phyloP scores from a whole-genome alignment of 2,329 filamentous ascomycete species.

The Furcasterigmium sp. region DNA sequence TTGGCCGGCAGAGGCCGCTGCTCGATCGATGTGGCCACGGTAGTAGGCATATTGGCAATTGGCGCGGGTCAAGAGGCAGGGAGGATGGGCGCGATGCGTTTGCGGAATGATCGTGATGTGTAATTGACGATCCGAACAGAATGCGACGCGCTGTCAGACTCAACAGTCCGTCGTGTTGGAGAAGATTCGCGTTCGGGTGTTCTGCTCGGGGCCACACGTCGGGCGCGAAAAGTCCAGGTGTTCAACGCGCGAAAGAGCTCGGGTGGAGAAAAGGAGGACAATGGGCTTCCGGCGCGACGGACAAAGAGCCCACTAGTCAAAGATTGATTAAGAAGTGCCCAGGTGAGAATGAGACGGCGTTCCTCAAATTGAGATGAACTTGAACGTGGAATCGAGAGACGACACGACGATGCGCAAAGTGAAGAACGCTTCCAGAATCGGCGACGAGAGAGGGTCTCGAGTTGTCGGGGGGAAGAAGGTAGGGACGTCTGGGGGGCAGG shows the following conservation, averaged over 20 bases:
- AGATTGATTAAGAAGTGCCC: background rate
- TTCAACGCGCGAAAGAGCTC: background rate
- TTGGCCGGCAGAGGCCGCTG: slow-evolving; percentile 49
- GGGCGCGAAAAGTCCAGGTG: slow-evolving; percentile 1
- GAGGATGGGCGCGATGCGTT: background rate
- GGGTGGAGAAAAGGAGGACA: background rate
- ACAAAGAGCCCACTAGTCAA: background rate
- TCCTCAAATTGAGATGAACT: background rate
- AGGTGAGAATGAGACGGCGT: background rate
- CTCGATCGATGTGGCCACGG: slow-evolving; percentile 29
- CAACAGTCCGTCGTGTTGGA: no score
- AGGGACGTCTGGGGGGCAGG: slow-evolving; percentile 3
- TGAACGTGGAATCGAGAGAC: background rate
- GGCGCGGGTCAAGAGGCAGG: background rate
- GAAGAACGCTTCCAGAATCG: slow-evolving; percentile 3
- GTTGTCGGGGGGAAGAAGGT: slow-evolving; percentile 4
- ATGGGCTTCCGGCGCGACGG: background rate
- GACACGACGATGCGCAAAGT: slow-evolving; percentile 1
- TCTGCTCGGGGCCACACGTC: background rate
- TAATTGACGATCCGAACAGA: no score
- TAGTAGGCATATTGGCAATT: slow-evolving; percentile 13
- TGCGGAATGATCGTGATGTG: no score
- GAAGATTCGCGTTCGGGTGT: background rate
- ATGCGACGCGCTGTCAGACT: no score
- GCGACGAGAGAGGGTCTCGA: slow-evolving; percentile 3